A percentile compares a stretch with the other conserved stretches of the same genome.
phyloP scores from a whole-genome alignment of 2,329 filamentous ascomycete genomes.

The Metarhizium sp. region DNA sequence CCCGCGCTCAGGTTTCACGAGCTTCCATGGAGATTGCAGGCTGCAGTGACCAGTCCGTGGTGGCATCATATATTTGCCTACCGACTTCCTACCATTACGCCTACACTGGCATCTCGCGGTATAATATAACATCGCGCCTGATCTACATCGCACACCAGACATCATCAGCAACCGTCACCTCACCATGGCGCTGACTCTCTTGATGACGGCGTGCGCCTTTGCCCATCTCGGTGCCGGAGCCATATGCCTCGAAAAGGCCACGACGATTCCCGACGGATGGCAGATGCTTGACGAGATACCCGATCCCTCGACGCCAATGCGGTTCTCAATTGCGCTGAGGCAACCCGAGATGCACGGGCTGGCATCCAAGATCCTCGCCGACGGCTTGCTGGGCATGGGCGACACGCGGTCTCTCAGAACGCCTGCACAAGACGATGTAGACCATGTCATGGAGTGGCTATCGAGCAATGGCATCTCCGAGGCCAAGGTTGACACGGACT shows the following conservation, averaged over 20 bases:
- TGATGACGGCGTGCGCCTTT: conserved; percentile 12
- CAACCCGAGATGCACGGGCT: conserved; percentile 21
- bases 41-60: too few relatives aligned
- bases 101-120: too few relatives aligned
- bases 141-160: background rate
- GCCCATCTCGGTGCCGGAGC: conserved; percentile 14
- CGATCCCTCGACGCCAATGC: conserved; percentile 15
- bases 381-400: conserved; percentile 22
- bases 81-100: too few relatives aligned
- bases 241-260: conserved; percentile 17
- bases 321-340: conserved; percentile 22
- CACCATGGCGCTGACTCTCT: conserved; percentile 9
- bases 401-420: conserved; percentile 27
- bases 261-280: conserved; percentile 22
- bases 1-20: too few relatives aligned
- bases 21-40: too few relatives aligned
- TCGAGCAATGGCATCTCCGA: conserved; percentile 25
- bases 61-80: too few relatives aligned
- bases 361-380: conserved; percentile 13
- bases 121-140: too few relatives aligned
- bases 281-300: conserved; percentile 12
- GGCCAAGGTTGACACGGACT: conserved; percentile 25
- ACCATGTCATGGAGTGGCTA: conserved; percentile 33
- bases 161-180: background rate
- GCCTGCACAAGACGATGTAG: conserved; percentile 23